Conservation (phyloP, 2,329 filamentous ascomycete species). For the Paracoccidioides brasiliensis region DNA sequence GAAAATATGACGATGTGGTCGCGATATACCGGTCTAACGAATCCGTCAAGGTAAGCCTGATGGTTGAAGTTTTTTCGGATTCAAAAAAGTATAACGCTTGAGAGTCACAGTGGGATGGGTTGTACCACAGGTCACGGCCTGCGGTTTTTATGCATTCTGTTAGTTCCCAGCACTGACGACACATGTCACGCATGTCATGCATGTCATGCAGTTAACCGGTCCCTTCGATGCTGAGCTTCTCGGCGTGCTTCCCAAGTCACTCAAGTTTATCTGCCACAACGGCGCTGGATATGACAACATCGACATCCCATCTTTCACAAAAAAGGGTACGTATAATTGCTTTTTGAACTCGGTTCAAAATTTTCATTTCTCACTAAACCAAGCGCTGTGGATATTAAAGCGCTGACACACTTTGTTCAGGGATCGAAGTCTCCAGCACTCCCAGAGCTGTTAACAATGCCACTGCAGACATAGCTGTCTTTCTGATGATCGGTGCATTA, state of each 20-base stretch:
- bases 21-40: constrained; percentile 47
- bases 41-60: constrained; percentile 33
- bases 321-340: constrained; percentile 19
- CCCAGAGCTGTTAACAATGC: constrained; percentile 36
- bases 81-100: background rate
- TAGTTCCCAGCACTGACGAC: background rate
- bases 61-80: background rate
- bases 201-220: constrained; percentile 27
- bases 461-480: constrained; percentile 36
- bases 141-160: background rate
- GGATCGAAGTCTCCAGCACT: constrained; percentile 32
- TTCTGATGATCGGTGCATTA: constrained; percentile 36
- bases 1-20: constrained; percentile 42
- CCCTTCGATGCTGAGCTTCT: constrained; percentile 38
- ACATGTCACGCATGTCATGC: background rate
- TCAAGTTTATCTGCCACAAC: constrained; percentile 41
- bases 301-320: constrained; percentile 41
- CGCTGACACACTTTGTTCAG: constrained; percentile 8
- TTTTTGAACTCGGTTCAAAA: background rate
- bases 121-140: no score
- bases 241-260: constrained; percentile 30
- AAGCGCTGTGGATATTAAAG: background rate
- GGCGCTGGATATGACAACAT: constrained; percentile 51
- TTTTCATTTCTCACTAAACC: background rate
- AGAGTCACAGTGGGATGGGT: no score